Evolutionary conservation across 1,284 basidiomycete species (phyloP).

Genomic region (Moesziomyces parantarcticus): DNA sequence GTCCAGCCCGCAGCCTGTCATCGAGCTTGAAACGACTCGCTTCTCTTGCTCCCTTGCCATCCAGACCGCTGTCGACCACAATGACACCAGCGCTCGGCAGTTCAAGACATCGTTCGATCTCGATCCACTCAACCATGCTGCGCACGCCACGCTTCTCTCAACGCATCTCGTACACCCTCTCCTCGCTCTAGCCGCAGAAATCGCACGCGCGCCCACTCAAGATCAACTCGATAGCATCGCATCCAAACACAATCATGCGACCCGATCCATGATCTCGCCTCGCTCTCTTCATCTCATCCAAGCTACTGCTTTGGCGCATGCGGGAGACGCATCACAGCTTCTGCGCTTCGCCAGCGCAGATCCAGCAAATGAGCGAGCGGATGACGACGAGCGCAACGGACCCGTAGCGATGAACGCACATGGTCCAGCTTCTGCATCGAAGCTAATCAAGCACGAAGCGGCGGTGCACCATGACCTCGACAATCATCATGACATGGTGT

Average conservation of each 20-base stretch:
- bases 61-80: constrained; percentile 4
- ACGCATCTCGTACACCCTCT: background rate
- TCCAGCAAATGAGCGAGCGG: too few species aligned
- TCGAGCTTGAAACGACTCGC: constrained; percentile 18
- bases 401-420: too few species aligned
- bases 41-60: constrained; percentile 34
- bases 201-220: background rate
- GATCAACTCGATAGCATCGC: background rate
- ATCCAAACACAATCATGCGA: background rate
- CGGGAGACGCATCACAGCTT: constrained; percentile 2
- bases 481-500: constrained; percentile 3
- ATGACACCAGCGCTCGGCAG: background rate
- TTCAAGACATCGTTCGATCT: constrained; percentile 37
- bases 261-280: constrained; percentile 3
- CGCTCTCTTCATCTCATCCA: constrained; percentile 22
- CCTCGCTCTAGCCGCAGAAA: background rate
- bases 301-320: constrained; percentile 2
- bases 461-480: background rate
- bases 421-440: background rate
- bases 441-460: background rate
- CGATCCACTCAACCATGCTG: constrained; percentile 26
- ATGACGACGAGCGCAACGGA: background rate
- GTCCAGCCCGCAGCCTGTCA: background rate
- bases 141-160: constrained; percentile 8
- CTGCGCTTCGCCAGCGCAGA: constrained; percentile 9